Conservation (phyloP, 192 early-diverging fungal species). For the Podochytrium sp. region DNA sequence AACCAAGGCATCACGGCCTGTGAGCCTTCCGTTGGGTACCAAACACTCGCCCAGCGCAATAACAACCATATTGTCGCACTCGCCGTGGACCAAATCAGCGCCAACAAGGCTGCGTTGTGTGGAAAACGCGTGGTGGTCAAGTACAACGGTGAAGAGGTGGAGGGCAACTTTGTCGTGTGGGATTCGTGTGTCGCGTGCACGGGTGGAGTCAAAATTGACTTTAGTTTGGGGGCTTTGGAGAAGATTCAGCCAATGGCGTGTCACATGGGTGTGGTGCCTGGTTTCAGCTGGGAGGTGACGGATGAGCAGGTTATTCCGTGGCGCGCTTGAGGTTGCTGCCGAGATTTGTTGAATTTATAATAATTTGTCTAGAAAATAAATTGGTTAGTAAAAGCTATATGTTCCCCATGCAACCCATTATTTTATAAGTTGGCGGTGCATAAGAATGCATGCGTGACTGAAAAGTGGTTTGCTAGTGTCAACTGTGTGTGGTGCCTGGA, state of each 20-base stretch:
- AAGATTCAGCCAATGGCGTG: slow-evolving; percentile 3
- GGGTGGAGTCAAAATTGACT: slow-evolving; percentile 8
- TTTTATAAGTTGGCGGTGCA: too few species aligned
- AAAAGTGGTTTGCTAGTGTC: too few species aligned
- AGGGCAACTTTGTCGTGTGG: slow-evolving; percentile 22
- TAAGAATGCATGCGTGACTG: too few species aligned
- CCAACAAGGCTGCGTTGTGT: slow-evolving; percentile 10
- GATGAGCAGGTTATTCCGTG: slow-evolving; percentile 23
- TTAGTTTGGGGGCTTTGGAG: background rate
- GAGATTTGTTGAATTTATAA: too few species aligned
- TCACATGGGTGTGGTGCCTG: background rate
- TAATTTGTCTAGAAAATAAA: background rate
- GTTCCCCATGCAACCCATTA: too few species aligned
- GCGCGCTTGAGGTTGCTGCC: background rate
- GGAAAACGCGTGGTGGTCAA: slow-evolving; percentile 12
- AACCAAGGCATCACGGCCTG: slow-evolving; percentile 19
- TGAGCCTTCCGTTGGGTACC: slow-evolving; percentile 1
- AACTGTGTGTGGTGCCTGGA: too few species aligned
- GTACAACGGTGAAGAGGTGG: background rate
- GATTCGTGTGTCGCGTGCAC: slow-evolving; percentile 12
- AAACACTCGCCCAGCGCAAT: background rate
- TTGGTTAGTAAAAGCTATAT: too few species aligned
- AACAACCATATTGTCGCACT: slow-evolving; percentile 25
- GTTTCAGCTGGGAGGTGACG: slow-evolving; percentile 6
- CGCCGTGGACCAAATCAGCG: slow-evolving; percentile 14